Conservation (phyloP, 306 rosid genomes). For the Mucuna pruriens region DNA sequence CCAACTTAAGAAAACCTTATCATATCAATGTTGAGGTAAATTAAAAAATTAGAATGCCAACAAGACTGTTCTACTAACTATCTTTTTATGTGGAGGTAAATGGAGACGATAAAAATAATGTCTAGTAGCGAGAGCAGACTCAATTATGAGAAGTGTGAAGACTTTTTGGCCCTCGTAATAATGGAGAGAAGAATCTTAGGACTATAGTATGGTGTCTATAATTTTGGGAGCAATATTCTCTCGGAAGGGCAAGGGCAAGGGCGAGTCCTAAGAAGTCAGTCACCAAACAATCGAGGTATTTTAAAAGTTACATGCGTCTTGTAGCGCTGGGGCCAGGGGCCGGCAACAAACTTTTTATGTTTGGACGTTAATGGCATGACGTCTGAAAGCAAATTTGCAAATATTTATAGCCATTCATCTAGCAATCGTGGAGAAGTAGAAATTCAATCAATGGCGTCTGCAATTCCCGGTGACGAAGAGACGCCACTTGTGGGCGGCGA, state of each 20-base stretch:
- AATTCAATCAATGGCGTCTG: constrained; percentile 52
- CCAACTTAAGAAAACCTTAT: not conserved
- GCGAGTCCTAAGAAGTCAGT: not conserved
- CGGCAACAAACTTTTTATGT: constrained; percentile 46
- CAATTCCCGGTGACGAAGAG: constrained; percentile 57
- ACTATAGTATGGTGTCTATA: not conserved
- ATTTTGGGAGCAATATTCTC: not conserved
- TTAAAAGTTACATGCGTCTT: constrained; percentile 38
- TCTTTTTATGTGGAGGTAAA: not conserved
- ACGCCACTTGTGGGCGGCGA: constrained; percentile 51
- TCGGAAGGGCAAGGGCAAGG: no score
- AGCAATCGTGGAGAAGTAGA: constrained; percentile 10
- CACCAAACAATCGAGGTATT: not conserved
- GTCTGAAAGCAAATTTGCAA: constrained; percentile 5
- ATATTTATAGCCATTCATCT: constrained; percentile 22
- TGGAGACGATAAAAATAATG: not conserved
- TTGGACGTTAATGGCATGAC: constrained; percentile 28
- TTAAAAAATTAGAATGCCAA: not conserved
- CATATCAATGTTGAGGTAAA: not conserved
- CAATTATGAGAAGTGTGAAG: not conserved
- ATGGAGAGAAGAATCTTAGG: not conserved
- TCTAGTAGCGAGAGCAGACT: no score
- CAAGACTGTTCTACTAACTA: not conserved
- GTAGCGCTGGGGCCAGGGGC: constrained; percentile 50
- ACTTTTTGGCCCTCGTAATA: not conserved